A percentile compares a stretch with the other conserved stretches of the same genome.
Evolutionary conservation across 495 filamentous ascomycete genomes (phyloP).

Genomic region (Aspergillus sclerotioniger): DNA sequence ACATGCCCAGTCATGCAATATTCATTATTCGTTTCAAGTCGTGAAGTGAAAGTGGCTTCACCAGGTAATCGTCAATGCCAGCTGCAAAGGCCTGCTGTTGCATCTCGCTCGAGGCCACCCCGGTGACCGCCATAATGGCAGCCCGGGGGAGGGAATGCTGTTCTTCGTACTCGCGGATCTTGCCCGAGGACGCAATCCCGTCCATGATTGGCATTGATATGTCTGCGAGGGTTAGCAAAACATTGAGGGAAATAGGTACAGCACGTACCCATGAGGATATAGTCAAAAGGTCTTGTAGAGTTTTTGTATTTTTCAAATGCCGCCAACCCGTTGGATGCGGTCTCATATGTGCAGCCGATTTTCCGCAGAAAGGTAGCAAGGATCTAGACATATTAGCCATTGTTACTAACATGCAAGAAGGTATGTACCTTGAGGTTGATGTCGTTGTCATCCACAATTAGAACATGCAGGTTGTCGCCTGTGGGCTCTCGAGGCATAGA

Average conservation of each 20-base stretch:
- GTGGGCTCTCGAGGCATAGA: conserved; percentile 6
- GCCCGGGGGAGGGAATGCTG: conserved; percentile 19
- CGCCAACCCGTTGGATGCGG: conserved; percentile 57
- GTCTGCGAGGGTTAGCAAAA: conserved; percentile 31
- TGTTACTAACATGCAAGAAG: not conserved
- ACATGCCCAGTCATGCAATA: conserved; percentile 22
- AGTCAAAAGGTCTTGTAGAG: conserved; percentile 36
- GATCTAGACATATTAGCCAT: conserved; percentile 20
- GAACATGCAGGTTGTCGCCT: conserved; percentile 24
- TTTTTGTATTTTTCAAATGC: conserved; percentile 54
- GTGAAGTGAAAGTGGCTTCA: conserved; percentile 47
- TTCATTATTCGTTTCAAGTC: conserved; percentile 39
- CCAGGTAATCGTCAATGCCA: conserved; percentile 49
- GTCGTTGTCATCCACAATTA: conserved; percentile 51
- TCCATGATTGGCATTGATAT: conserved; percentile 69
- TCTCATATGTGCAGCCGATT: conserved; percentile 46
- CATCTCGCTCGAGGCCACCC: conserved; percentile 42
- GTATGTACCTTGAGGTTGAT: conserved; percentile 45
- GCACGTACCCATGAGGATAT: conserved; percentile 56
- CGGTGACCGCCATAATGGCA: conserved; percentile 50
- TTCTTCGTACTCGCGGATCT: conserved; percentile 54
- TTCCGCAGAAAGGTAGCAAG: conserved; percentile 56
- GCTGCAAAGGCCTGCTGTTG: conserved; percentile 41
- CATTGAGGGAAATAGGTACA: not conserved
- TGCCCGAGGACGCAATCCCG: conserved; percentile 55